Base-by-base conservation (phyloP, 2,329 filamentous ascomycete species). In the Akanthomyces uredinophilus region DNA sequence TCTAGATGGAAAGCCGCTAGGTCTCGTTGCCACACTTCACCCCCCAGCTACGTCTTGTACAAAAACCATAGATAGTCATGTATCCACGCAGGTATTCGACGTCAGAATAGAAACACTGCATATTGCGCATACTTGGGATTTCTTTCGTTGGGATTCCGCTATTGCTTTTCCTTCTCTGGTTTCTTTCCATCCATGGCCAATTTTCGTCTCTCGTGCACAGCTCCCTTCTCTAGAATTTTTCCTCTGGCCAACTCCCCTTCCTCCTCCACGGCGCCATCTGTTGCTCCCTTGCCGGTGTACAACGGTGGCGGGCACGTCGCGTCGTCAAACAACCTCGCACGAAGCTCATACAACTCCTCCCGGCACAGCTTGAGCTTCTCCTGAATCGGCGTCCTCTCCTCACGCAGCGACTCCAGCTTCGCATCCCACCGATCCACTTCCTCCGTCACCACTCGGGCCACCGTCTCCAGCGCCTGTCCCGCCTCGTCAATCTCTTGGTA, bases 401-500 rank as follows among this genome's bases (percentile, higher is more conserved):
- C 27, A 4, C 29, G 8, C 27, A 57, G 54, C 27, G 18, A n/a
- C n/a, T 32, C 43, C n/a, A 57, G 43, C 41, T 29, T 47, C 4
- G 18, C 43, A 5, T 47, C 54, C 41, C 54, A 57, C 27, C 54
- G 18, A 43, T 50, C 55, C 20, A 39, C 43, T 20, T 58, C 55
- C 20, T 49, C 44, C 6, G 43, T 16, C 13, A 58, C 55, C 3
- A 58, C 43, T 8, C 35, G 24, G 8, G 55, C 55, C 43, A 41
- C 44, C 20, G 44, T 41, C 44, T 20, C 55, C 55, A 50, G 32
- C 29, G 55, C 55, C 55, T 22, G 16, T n/a, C 55, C 44, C 3
- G 44, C 55, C 14, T 58, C 55, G 20, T 47, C 44, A 49, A 58
- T 58, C 44, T 58, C 55, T 10, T 58, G 55, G 41, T 57, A 47